Conservation (phyloP, 192 early-diverging fungal species). For the Backusella morwellensis region DNA sequence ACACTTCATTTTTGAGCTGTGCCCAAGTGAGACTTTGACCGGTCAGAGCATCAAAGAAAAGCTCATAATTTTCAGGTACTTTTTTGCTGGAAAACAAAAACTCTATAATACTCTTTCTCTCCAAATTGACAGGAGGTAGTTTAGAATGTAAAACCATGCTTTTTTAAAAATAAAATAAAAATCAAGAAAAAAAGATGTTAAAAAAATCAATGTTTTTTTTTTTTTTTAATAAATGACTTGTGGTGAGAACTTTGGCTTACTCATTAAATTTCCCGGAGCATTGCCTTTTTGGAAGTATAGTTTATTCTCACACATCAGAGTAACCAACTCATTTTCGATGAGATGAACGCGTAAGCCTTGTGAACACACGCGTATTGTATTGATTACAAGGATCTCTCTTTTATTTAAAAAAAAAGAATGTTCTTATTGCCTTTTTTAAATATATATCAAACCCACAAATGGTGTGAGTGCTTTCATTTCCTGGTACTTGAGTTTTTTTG, state of each 20-base stretch:
- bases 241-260: slow-evolving; percentile 1
- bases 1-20: slow-evolving; percentile 18
- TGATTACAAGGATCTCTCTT: too few species aligned
- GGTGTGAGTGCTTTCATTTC: not conserved
- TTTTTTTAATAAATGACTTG: not conserved
- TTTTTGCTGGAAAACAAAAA: not conserved
- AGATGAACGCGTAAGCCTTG: not conserved
- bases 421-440: too few species aligned
- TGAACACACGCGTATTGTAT: too few species aligned
- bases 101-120: not conserved
- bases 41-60: slow-evolving; percentile 35
- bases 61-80: not conserved
- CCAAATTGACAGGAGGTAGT: not conserved
- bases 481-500: not conserved
- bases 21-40: slow-evolving; percentile 36
- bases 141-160: not conserved
- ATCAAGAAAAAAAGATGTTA: not conserved
- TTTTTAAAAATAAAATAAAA: not conserved
- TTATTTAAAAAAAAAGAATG: too few species aligned
- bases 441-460: too few species aligned
- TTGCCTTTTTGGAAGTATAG: not conserved
- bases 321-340: not conserved
- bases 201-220: not conserved
- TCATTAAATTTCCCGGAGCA: not conserved
- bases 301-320: not conserved